These are phyloP conservation scores for Xylaria sp. DNA, from an alignment of 495 filamentous ascomycete genomes.

Conservation along the genomic window DNA sequence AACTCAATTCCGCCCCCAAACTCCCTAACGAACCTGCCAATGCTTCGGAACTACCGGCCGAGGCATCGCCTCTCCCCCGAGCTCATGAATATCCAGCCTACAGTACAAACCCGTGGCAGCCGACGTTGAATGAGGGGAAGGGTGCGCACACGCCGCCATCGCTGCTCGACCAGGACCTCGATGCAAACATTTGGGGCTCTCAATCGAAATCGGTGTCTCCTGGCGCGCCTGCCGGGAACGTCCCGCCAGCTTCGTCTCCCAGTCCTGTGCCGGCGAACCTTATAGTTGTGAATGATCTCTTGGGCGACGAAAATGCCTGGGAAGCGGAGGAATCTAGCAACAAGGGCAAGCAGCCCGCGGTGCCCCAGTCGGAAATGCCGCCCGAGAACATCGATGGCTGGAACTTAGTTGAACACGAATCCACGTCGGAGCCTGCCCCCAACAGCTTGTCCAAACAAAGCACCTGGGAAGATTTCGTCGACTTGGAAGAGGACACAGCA, in stretches of 20 bases:
- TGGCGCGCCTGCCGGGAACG: conserved; percentile 23
- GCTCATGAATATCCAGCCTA: conserved; percentile 43
- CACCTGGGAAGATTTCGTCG: conserved; percentile 49
- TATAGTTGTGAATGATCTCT: conserved; percentile 29
- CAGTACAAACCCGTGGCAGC: conserved; percentile 61
- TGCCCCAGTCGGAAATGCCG: conserved; percentile 32
- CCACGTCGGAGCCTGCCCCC: conserved; percentile 35
- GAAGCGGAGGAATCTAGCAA: conserved; percentile 45
- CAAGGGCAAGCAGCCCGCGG: conserved; percentile 44
- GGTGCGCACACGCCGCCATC: conserved; percentile 31
- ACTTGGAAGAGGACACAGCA: conserved; percentile 36
- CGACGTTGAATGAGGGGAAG: conserved; percentile 39
- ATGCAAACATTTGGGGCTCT: conserved; percentile 46
- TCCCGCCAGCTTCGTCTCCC: not conserved
- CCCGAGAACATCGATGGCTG: conserved; percentile 49
- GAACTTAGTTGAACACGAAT: conserved; percentile 57
- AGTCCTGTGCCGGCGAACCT: not conserved
- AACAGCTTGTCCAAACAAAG: conserved; percentile 41
- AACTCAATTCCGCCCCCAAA: conserved; percentile 12
- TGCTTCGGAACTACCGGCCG: conserved; percentile 30
- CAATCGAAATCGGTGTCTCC: conserved; percentile 41
- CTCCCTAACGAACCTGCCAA: conserved; percentile 25
- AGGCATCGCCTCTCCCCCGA: conserved; percentile 47
- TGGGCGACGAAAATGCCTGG: conserved; percentile 54
- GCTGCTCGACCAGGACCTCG: conserved; percentile 39